Conservation (phyloP, 345 rosid genomes). For the Durio zibethinus region DNA sequence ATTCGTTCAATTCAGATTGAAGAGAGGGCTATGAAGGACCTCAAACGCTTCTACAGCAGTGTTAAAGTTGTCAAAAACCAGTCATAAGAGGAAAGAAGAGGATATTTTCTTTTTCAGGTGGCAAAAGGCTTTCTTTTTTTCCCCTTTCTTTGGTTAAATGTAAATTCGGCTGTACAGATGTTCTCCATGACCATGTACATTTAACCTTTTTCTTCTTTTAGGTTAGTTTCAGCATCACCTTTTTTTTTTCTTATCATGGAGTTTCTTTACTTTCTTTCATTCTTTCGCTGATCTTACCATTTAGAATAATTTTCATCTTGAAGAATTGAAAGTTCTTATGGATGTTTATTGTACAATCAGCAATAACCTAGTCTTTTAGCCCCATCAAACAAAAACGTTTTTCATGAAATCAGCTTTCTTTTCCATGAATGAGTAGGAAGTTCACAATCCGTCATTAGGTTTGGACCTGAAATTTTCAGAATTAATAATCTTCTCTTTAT, state of each 20-base stretch:
- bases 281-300: slow-evolving; percentile 1
- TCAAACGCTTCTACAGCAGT: slow-evolving; percentile 78
- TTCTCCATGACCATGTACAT: slow-evolving; percentile 32
- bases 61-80: slow-evolving; percentile 78
- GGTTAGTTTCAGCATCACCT: neutral
- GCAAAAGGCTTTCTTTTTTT: slow-evolving; percentile 1
- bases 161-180: slow-evolving; percentile 41
- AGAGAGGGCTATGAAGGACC: slow-evolving; percentile 93
- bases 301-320: neutral
- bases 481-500: neutral
- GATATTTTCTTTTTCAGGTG: slow-evolving; percentile 6
- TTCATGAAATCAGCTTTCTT: neutral
- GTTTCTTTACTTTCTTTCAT: neutral
- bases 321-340: neutral
- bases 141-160: slow-evolving; percentile 14
- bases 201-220: neutral
- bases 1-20: slow-evolving; percentile 89
- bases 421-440: neutral
- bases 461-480: neutral
- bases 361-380: neutral
- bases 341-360: neutral
- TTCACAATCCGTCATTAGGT: neutral
- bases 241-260: neutral
- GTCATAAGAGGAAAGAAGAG: slow-evolving; percentile 24
- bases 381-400: neutral